Evolutionary conservation across 805 yeast species (phyloP).

Genomic region (Metschnikowia amazonensis): DNA sequence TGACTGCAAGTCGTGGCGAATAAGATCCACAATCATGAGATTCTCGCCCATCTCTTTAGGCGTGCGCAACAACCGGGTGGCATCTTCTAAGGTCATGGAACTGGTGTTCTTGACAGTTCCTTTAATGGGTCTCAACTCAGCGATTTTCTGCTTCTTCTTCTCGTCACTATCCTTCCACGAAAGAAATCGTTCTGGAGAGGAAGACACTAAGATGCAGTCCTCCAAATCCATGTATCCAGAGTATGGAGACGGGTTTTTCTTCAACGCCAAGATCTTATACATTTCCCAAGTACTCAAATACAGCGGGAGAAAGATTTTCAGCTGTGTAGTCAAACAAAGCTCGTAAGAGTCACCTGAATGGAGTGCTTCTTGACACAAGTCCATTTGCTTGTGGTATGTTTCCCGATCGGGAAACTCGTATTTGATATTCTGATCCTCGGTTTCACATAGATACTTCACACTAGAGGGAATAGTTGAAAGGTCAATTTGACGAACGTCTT

Average conservation of each 20-base stretch:
- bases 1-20: constrained; percentile 83
- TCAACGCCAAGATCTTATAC: constrained; percentile 62
- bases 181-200: constrained; percentile 93
- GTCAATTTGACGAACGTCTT: constrained; percentile 14
- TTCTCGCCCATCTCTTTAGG: constrained; percentile 96
- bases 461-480: constrained; percentile 22
- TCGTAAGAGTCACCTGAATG: constrained; percentile 90
- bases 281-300: constrained; percentile 67
- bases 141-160: constrained; percentile 29
- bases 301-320: constrained; percentile 52
- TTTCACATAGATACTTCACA: constrained; percentile 23
- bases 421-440: constrained; percentile 25
- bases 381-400: constrained; percentile 53
- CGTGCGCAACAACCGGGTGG: constrained; percentile 62
- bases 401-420: constrained; percentile 50
- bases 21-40: constrained; percentile 92
- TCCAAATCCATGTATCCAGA: constrained; percentile 73
- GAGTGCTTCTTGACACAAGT: constrained; percentile 61
- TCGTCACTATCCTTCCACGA: constrained; percentile 56
- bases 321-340: constrained; percentile 79
- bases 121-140: constrained; percentile 91
- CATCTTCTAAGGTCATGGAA: constrained; percentile 52
- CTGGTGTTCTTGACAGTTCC: constrained; percentile 81
- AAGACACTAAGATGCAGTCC: constrained; percentile 64
- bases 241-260: constrained; percentile 87